These are phyloP conservation scores for Ophiostoma montium DNA, from an alignment of 2,329 filamentous ascomycete species.

Conservation along the genomic window DNA sequence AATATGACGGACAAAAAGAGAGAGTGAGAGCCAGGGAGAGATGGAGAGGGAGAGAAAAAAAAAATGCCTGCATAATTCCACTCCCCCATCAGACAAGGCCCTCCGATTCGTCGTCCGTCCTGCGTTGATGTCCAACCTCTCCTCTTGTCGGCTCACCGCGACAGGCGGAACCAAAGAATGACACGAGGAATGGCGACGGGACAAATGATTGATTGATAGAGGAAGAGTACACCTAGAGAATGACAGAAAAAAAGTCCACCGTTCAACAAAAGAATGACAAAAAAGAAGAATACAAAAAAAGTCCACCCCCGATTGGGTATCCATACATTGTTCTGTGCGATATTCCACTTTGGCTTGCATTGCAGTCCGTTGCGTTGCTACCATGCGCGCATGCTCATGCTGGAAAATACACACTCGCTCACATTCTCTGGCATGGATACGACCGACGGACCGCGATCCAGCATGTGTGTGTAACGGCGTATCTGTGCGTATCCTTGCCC, in stretches of 20 bases:
- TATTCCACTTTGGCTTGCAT: no score
- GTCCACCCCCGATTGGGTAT: conserved; percentile 6
- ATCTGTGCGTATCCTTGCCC: no score
- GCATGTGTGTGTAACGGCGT: no score
- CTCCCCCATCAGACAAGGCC: not conserved
- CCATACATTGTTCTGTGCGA: not conserved
- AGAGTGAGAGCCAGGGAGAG: no score
- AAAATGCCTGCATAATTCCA: not conserved
- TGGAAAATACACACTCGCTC: no score
- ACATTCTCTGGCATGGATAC: no score
- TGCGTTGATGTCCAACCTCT: conserved; percentile 8
- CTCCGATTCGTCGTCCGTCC: not conserved
- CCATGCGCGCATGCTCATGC: no score
- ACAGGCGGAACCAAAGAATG: not conserved
- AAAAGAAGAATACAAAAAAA: not conserved
- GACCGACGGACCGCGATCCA: no score
- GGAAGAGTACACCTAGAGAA: not conserved
- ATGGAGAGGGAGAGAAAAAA: not conserved
- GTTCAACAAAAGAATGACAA: not conserved
- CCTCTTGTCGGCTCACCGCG: conserved; percentile 1
- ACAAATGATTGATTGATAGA: not conserved
- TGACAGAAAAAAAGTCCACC: not conserved
- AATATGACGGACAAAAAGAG: no score
- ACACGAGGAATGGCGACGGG: not conserved
- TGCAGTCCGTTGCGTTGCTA: no score